Evolutionary conservation across 352 stramenopile species (phyloP), one percentile per base, ranked within the genome.

Genomic region (Thraustochytrium sp.): DNA sequence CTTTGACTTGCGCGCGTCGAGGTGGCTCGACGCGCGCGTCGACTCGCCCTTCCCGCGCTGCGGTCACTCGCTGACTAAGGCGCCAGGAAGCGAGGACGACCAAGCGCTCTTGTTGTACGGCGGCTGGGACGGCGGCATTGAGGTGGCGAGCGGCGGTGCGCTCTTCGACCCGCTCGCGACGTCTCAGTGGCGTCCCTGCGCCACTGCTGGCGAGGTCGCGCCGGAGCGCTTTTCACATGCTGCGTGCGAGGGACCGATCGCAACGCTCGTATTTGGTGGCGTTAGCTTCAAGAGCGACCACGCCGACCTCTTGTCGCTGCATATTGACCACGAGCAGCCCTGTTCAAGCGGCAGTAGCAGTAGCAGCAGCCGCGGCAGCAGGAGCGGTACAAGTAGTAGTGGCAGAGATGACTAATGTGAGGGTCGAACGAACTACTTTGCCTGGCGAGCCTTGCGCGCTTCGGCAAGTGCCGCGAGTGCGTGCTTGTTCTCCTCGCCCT

Each of bases 61-160:
- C 34, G 68, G 68, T 4, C 68, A 80, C 38, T 49, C 48, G 21
- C 31, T 44, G 31, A 72, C 13, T n/a, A n/a, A n/a, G 48, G 5
- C 40, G 23, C 34, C n/a, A 49, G 16, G n/a, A 55, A 55, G 48
- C n/a, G 48, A 72, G 26, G 68, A 63, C 13, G 26, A 31, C 3
- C 21, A 75, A 23, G n/a, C 8, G 9, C 9, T 80, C 0, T 21
- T 80, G 23, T 13, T 80, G 29, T 80, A 37, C 8, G 68, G 68
- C 76, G 68, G 68, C 34, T 80, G 68, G 68, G 53, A 80, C 38
- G 68, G 68, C 5, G 68, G 68, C n/a, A 37, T 64, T 18, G 3
- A 63, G 11, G 68, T 80, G 13, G 4, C 16, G 4, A 42, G 29
- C 48, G 9, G 8, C 8, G 68, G 9, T 0, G 9, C 16, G 23